These are phyloP conservation scores for Neocucurbitaria cava DNA, from an alignment of 2,329 filamentous ascomycete genomes.

Conservation along the genomic window DNA sequence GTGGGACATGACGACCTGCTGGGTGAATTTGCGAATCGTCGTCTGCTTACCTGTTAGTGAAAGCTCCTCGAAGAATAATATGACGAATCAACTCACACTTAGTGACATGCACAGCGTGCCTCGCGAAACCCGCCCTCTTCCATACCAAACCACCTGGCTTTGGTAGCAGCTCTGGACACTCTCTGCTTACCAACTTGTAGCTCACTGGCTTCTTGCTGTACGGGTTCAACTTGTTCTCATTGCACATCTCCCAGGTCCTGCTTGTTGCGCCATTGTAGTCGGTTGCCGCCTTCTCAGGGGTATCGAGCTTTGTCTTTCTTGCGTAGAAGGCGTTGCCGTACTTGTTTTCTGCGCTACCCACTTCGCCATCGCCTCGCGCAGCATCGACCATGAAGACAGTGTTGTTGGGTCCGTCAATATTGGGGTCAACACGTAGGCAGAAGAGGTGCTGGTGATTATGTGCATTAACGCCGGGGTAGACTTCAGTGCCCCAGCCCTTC, in stretches of 20 bases:
- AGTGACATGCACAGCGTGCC: constrained; percentile 87
- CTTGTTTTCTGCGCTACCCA: constrained; percentile 81
- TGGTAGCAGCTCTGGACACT: constrained; percentile 79
- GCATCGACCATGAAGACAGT: constrained; percentile 86
- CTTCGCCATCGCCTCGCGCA: constrained; percentile 71
- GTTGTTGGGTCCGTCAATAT: constrained; percentile 84
- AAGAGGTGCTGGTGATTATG: constrained; percentile 97
- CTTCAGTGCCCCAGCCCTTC: constrained; percentile 87
- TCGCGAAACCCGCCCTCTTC: constrained; percentile 87
- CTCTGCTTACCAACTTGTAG: constrained; percentile 90
- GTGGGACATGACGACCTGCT: constrained; percentile 84
- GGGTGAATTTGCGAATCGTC: constrained; percentile 82
- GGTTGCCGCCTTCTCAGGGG: constrained; percentile 70
- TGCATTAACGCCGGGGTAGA: constrained; percentile 89
- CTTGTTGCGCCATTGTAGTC: constrained; percentile 83
- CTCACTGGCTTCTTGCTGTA: constrained; percentile 83
- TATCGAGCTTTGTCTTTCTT: constrained; percentile 80
- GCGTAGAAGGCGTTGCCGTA: constrained; percentile 93
- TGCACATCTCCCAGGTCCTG: constrained; percentile 89
- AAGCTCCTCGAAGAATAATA: not conserved
- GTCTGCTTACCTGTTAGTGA: constrained; percentile 58
- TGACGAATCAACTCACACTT: constrained; percentile 68
- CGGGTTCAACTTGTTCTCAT: constrained; percentile 82
- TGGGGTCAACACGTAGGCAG: constrained; percentile 85
- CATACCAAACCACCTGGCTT: constrained; percentile 83